phyloP scores from a whole-genome alignment of 1,139 yeast species.

The Taphrina wiesneri region DNA sequence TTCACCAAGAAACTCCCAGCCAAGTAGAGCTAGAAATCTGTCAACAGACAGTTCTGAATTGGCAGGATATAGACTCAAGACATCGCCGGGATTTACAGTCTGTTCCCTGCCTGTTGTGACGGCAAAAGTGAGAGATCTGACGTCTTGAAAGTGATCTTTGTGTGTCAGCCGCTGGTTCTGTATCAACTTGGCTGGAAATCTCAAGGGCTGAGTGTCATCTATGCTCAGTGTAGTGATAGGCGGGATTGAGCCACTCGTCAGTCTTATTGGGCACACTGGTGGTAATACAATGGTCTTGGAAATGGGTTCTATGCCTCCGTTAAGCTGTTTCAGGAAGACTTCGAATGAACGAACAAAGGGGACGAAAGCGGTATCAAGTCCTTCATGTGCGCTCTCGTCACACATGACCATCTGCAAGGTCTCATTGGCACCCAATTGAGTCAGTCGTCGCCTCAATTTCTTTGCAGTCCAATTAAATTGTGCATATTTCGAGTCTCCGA shows the following conservation, averaged over 20 bases:
- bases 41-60: slow-evolving; percentile 69
- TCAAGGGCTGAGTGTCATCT: background rate
- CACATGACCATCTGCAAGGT: slow-evolving; percentile 78
- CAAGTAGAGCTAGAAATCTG: slow-evolving; percentile 64
- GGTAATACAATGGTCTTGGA: slow-evolving; percentile 52
- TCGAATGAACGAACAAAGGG: slow-evolving; percentile 41
- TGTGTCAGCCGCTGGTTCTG: slow-evolving; percentile 64
- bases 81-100: slow-evolving; percentile 5
- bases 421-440: slow-evolving; percentile 79
- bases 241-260: background rate
- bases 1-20: slow-evolving; percentile 73
- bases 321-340: slow-evolving; percentile 40
- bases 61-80: slow-evolving; percentile 52
- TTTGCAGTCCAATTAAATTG: slow-evolving; percentile 75
- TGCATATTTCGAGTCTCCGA: slow-evolving; percentile 94
- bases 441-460: slow-evolving; percentile 73
- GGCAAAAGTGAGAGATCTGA: slow-evolving; percentile 50
- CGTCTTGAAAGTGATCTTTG: slow-evolving; percentile 83
- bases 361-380: slow-evolving; percentile 57
- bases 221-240: background rate
- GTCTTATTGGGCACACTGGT: slow-evolving; percentile 48
- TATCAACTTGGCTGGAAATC: slow-evolving; percentile 43
- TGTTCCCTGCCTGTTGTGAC: background rate
- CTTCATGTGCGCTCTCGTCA: slow-evolving; percentile 79
- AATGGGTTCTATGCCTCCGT: slow-evolving; percentile 43